A percentile compares a stretch with the other conserved stretches of the same genome.
Evolutionary conservation across 2,329 filamentous ascomycete genomes (phyloP).

Genomic region (Alternaria novae-zelandiae): DNA sequence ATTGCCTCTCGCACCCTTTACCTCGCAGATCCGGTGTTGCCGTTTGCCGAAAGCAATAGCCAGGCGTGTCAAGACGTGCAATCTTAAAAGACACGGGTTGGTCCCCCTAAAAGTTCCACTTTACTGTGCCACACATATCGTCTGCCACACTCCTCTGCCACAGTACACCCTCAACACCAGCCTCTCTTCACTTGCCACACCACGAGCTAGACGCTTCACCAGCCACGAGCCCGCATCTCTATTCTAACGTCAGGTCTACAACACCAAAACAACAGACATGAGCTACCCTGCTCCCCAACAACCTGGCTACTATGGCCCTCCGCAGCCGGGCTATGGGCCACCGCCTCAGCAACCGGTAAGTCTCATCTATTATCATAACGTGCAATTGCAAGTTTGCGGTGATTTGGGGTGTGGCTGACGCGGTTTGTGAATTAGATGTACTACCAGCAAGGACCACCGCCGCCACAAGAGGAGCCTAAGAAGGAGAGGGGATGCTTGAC

Average conservation of each 20-base stretch:
- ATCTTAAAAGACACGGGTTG: constrained; percentile 6
- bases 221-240: constrained; percentile 17
- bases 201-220: constrained; percentile 9
- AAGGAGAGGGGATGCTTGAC: constrained; percentile 43
- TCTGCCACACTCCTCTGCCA: constrained; percentile 15
- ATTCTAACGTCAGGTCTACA: constrained; percentile 17
- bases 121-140: constrained; percentile 10
- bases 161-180: constrained; percentile 1
- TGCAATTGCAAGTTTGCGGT: neutral
- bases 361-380: neutral
- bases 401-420: neutral
- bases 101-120: neutral
- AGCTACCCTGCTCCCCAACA: constrained; percentile 24
- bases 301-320: constrained; percentile 34
- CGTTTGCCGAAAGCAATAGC: constrained; percentile 5
- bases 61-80: neutral
- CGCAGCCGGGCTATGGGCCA: constrained; percentile 30
- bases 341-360: constrained; percentile 41
- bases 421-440: constrained; percentile 32
- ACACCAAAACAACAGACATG: constrained; percentile 5
- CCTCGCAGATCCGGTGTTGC: constrained; percentile 4
- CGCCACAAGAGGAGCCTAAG: constrained; percentile 32
- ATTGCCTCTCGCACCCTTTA: neutral
- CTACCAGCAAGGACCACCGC: constrained; percentile 38
- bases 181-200: constrained; percentile 10